Evolutionary conservation across 352 stramenopile genomes (phyloP), one percentile per base, ranked within the genome.

Genomic region (Phytopythium sindhum): DNA sequence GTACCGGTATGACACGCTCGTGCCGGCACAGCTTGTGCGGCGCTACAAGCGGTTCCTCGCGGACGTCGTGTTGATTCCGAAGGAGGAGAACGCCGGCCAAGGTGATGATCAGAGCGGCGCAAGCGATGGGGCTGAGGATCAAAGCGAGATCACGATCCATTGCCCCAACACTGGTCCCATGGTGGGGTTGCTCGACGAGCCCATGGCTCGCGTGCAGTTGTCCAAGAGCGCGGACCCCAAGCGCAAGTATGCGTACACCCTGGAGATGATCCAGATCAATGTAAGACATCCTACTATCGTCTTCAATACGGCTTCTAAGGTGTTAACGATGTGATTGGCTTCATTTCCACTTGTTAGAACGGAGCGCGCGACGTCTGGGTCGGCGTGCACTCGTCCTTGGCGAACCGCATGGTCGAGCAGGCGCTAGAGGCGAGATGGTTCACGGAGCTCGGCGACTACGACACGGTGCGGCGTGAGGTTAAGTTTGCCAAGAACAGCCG

Each of bases 11-110:
- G 64, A 68, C 12, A 77, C 67, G 39, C 68, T 95, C 17, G 69
- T 90, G 5, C 70, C 74, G 11, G 86, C 77, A 6, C 67, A 79
- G 4, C 64, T 93, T 21, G 51, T 93, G 54, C 70, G 80, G 41
- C 82, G 86, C 29, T 95, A 95, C 80, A 95, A 95, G 61, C 80
- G 86, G 11, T 95, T 95, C 62, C 71, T 95, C 19, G 84, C 86
- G 5, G 86, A 95, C 37, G 76, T 95, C 7, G 78, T 92, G 69
- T 72, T 95, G 21, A 33, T 75, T 7, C n/a, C 44, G 17, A 31
- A 48, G 51, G 52, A 67, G 39, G 60, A 31, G 45, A 68, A 65
- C n/a, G 39, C 8, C 31, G 8, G 31, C 31, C 33, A 50, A 15
- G 54, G 64, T 19, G 29, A 47, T 0, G 71, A 65, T 12, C 61